These are phyloP conservation scores for Colletotrichum ledebouriae DNA, from an alignment of 2,329 filamentous ascomycete species.

Conservation along the genomic window DNA sequence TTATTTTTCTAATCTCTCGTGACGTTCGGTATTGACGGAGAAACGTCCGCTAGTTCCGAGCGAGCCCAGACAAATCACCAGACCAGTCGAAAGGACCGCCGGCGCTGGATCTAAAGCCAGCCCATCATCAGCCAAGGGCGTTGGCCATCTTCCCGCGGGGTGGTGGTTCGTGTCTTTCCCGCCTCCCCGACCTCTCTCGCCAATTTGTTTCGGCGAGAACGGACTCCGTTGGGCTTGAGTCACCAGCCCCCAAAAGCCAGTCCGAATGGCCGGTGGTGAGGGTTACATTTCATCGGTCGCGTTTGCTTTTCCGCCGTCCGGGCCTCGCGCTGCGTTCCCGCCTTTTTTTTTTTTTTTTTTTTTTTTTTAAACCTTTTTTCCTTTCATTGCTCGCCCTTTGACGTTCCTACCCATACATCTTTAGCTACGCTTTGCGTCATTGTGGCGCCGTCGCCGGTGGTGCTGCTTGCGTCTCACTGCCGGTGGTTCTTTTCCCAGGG, in stretches of 20 bases:
- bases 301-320: constrained; percentile 9
- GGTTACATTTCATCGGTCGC: constrained; percentile 23
- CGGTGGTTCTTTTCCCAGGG: not conserved
- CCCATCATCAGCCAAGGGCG: constrained; percentile 27
- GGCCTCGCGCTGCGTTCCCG: not conserved
- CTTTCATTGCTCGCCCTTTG: not conserved
- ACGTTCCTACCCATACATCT: not conserved
- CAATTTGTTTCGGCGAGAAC: constrained; percentile 12
- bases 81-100: constrained; percentile 18
- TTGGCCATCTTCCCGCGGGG: constrained; percentile 2
- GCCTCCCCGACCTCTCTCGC: constrained; percentile 2
- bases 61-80: constrained; percentile 23
- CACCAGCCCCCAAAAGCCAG: not conserved
- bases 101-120: constrained; percentile 19
- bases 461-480: constrained; percentile 18
- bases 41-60: constrained; percentile 26
- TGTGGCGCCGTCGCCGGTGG: constrained; percentile 19
- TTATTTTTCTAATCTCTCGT: constrained; percentile 35
- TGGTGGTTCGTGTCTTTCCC: not conserved
- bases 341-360: not conserved
- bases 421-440: constrained; percentile 28
- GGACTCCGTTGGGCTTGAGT: constrained; percentile 17
- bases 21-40: constrained; percentile 4
- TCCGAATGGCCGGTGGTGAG: constrained; percentile 13
- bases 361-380: not conserved